These are phyloP conservation scores for Penicillium samsonianum DNA, from an alignment of 495 filamentous ascomycete genomes.

Conservation along the genomic window DNA sequence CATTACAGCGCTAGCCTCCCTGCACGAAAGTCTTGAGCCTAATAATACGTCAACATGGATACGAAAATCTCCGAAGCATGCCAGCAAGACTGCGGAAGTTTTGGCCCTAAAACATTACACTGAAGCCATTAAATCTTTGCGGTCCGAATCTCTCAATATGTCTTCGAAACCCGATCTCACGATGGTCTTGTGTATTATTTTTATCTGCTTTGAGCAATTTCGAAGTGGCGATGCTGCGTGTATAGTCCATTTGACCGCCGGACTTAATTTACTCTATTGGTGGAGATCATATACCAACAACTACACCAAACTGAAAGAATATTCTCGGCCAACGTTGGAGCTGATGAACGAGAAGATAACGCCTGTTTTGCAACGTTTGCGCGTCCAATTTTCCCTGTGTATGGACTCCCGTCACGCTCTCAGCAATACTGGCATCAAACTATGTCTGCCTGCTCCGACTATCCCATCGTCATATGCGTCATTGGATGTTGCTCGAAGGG, in stretches of 20 bases:
- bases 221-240: conserved; percentile 18
- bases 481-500: not conserved
- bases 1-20: too few relatives aligned
- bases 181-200: conserved; percentile 16
- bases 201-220: conserved; percentile 22
- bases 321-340: conserved; percentile 6
- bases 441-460: conserved; percentile 4
- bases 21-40: too few relatives aligned
- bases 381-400: conserved; percentile 14
- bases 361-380: conserved; percentile 8
- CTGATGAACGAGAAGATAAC: conserved; percentile 12
- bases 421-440: not conserved
- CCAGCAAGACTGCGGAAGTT: too few relatives aligned
- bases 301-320: conserved; percentile 1
- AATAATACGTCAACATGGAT: too few relatives aligned
- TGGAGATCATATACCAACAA: conserved; percentile 3
- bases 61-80: too few relatives aligned
- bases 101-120: conserved; percentile 13
- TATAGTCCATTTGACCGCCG: conserved; percentile 12
- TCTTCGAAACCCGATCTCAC: conserved; percentile 5
- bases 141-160: not conserved
- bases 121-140: conserved; percentile 3
- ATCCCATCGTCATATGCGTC: conserved; percentile 9
- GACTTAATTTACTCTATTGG: conserved; percentile 10
- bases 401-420: conserved; percentile 12